phyloP scores from a whole-genome alignment of 306 rosid genomes.

The Prosopis cineraria region DNA sequence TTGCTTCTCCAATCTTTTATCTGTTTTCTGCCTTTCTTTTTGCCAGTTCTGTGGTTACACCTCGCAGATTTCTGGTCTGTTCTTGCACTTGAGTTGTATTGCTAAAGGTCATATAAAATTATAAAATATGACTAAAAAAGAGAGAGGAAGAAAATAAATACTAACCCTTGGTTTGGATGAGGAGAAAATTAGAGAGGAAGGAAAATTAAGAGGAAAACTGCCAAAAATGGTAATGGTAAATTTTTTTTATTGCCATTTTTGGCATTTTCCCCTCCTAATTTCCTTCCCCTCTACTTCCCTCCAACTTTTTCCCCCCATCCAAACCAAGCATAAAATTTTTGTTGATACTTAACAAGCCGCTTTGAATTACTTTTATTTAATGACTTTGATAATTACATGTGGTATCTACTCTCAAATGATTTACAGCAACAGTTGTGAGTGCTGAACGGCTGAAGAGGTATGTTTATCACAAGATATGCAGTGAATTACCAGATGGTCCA shows the following conservation, averaged over 20 bases:
- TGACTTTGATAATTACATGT: conserved; percentile 21
- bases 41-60: background rate
- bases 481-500: conserved; percentile 76
- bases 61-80: background rate
- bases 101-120: background rate
- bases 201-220: too few relatives aligned
- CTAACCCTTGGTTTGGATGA: too few relatives aligned
- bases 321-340: too few relatives aligned
- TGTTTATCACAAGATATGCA: conserved; percentile 67
- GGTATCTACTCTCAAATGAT: conserved; percentile 28
- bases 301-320: too few relatives aligned
- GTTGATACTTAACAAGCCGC: conserved; percentile 9
- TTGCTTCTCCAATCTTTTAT: background rate
- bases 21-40: background rate
- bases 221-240: too few relatives aligned
- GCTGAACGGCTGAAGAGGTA: conserved; percentile 84
- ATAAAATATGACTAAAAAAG: background rate
- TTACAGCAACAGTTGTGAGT: conserved; percentile 73
- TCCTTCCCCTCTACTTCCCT: too few relatives aligned
- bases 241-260: too few relatives aligned
- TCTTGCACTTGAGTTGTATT: background rate
- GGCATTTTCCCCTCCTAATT: too few relatives aligned
- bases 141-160: background rate
- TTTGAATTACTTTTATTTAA: background rate
- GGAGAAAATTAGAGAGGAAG: too few relatives aligned